Evolutionary conservation across 345 rosid genomes (phyloP).

Genomic region (Turnera subulata): DNA sequence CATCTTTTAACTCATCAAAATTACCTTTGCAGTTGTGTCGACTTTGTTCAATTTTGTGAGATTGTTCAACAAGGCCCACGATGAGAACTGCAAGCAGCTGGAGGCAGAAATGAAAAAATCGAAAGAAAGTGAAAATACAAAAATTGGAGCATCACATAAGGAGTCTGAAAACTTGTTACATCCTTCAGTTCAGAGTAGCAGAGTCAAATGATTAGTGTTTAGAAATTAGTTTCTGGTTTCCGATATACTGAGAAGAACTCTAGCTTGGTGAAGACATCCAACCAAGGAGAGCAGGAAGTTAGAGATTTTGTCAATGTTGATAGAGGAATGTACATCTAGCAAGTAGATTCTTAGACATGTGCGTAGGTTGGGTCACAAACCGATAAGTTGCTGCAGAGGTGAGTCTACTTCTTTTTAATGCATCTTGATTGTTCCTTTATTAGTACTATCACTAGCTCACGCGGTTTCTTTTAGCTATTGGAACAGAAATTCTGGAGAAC

Average conservation of each 20-base stretch:
- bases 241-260: conserved; percentile 6
- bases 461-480: too few relatives aligned
- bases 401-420: too few relatives aligned
- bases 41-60: conserved; percentile 74
- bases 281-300: neutral
- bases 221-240: neutral
- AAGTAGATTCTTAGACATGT: conserved; percentile 2
- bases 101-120: conserved; percentile 68
- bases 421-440: too few relatives aligned
- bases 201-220: conserved; percentile 19
- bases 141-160: conserved; percentile 31
- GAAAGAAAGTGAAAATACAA: conserved; percentile 42
- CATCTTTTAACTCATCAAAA: neutral
- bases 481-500: too few relatives aligned
- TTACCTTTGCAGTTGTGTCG: conserved; percentile 53
- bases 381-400: too few relatives aligned
- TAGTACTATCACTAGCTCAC: too few relatives aligned
- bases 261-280: neutral
- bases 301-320: neutral
- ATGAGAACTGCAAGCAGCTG: conserved; percentile 70
- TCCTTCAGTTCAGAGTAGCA: conserved; percentile 21
- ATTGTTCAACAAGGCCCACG: conserved; percentile 70
- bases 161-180: conserved; percentile 26
- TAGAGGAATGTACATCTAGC: neutral
- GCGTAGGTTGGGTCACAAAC: too few relatives aligned